phyloP scores from a whole-genome alignment of 2,329 filamentous ascomycete species.

The Ophiostoma himal-ulmi region DNA sequence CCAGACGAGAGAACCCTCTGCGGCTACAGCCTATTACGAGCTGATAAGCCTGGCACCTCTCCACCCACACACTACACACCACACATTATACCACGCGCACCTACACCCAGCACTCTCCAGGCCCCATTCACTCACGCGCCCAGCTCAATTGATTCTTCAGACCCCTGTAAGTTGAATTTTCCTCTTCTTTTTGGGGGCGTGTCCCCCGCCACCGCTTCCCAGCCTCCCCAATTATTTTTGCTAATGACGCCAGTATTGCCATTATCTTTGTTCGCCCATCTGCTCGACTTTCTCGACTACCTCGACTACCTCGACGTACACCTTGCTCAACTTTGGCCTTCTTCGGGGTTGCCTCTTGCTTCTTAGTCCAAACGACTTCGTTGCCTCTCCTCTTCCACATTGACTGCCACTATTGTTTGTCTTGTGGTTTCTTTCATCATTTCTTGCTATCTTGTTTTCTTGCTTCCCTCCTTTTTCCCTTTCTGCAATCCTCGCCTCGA shows the following conservation, averaged over 20 bases:
- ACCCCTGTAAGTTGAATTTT: conserved; percentile 22
- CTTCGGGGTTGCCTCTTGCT: conserved; percentile 17
- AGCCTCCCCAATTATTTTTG: conserved; percentile 27
- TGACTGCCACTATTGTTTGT: no score
- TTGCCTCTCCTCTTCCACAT: conserved; percentile 4
- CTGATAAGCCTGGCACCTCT: conserved; percentile 21
- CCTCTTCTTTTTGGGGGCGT: conserved; percentile 16
- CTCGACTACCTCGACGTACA: conserved; percentile 13
- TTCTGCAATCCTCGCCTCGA: neutral
- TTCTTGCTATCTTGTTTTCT: neutral
- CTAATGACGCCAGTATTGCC: conserved; percentile 24
- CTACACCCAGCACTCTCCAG: conserved; percentile 10
- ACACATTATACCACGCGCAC: conserved; percentile 2
- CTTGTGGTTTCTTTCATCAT: neutral
- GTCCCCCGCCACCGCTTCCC: conserved; percentile 26
- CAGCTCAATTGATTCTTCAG: conserved; percentile 18
- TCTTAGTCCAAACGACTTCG: conserved; percentile 5
- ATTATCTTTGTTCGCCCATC: conserved; percentile 19
- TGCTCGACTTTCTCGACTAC: conserved; percentile 10
- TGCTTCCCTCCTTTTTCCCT: conserved; percentile 2
- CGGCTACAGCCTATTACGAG: conserved; percentile 21
- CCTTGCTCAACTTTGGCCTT: conserved; percentile 15
- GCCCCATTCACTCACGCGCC: conserved; percentile 1
- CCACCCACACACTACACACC: conserved; percentile 9
- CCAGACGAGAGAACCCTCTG: conserved; percentile 14